Base-by-base conservation (phyloP, 148 eudicot species). In the Chenopodium quinoa region DNA sequence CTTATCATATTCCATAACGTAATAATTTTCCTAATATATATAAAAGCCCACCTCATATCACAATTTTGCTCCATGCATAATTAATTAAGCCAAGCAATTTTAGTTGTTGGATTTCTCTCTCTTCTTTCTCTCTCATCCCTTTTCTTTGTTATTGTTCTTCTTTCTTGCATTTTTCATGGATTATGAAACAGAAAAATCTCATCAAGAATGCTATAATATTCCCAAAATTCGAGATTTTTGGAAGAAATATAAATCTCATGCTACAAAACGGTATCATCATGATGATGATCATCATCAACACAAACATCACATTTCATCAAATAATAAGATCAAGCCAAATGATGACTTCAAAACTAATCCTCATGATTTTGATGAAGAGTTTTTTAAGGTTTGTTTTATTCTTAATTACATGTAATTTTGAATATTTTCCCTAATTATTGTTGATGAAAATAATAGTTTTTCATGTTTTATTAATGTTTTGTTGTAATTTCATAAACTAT, bases 221-320 rank as follows among this genome's bases (percentile, higher is more conserved):
- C 79, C 56, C 0, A 46, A 27, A 3, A 23, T 76, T 71, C 27
- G 80, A 12, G 80, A 76, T 27, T 12, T 82, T 70, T 47, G 60
- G 69, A 82, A 46, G 62, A 82, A 60, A 71, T 54, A 76, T 13
- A 82, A 76, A 70, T 60, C 62, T 25, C 27, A 58, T 70, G 46
- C 79, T 77, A 46, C 22, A 1, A 82, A 77, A 71, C 23, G 71
- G 34, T 44, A 67, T 34, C 74, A 56, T 58, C n/a, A 70, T 68
- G 58, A 44, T 65, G 58, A 78, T 68, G 60, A 20, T 65, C 58
- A 64, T 37, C 80, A 22, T 12, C 58, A 27, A 27, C 29, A 29
- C 48, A 79, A 79, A 6, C 56, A 56, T 71, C 56, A 75, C 46
- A 2, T 22, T 16, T 32, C 78, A n/a, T 64, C 73, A 25, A 81